Percentiles rank a stretch among this genome's conserved stretches.
phyloP scores from a whole-genome alignment of 1,284 basidiomycete genomes.

The Pseudozyma hubeiensis region DNA sequence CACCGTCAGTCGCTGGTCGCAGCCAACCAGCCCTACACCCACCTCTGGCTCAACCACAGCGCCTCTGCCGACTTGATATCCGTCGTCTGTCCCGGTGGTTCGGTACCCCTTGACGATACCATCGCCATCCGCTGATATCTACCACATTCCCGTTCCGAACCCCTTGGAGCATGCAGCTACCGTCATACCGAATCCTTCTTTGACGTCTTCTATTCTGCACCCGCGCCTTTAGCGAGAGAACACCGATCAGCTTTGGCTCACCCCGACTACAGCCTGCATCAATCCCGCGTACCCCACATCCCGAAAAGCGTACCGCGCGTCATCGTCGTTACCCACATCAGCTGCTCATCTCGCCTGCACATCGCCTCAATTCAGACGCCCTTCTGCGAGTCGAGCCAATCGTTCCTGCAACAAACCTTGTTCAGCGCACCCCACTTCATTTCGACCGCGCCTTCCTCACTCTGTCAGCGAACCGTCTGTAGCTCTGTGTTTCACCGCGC shows the following conservation, averaged over 20 bases:
- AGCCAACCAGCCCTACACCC: background rate
- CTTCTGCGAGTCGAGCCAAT: background rate
- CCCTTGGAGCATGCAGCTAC: conserved; percentile 20
- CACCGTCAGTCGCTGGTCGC: conserved; percentile 3
- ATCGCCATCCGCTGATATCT: conserved; percentile 7
- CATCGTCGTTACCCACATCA: conserved; percentile 5
- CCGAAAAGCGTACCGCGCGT: background rate
- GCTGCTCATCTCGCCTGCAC: background rate
- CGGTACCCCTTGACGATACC: background rate
- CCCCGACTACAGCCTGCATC: conserved; percentile 9
- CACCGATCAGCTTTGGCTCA: background rate
- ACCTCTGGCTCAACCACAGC: background rate
- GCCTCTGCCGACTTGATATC: background rate
- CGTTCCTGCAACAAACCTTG: conserved; percentile 10
- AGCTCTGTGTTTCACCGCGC: too few species aligned
- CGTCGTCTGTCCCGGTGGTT: background rate
- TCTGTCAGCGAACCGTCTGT: too few species aligned
- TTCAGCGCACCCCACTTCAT: conserved; percentile 12
- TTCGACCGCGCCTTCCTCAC: conserved; percentile 1
- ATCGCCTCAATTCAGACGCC: too few species aligned
- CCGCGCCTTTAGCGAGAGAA: conserved; percentile 21
- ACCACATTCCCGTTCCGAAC: conserved; percentile 33
- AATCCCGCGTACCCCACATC: background rate
- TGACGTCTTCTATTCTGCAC: conserved; percentile 5
- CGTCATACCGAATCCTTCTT: background rate